phyloP scores from a whole-genome alignment of 2,329 filamentous ascomycete genomes.

The Coccinonectria pachysandricola region DNA sequence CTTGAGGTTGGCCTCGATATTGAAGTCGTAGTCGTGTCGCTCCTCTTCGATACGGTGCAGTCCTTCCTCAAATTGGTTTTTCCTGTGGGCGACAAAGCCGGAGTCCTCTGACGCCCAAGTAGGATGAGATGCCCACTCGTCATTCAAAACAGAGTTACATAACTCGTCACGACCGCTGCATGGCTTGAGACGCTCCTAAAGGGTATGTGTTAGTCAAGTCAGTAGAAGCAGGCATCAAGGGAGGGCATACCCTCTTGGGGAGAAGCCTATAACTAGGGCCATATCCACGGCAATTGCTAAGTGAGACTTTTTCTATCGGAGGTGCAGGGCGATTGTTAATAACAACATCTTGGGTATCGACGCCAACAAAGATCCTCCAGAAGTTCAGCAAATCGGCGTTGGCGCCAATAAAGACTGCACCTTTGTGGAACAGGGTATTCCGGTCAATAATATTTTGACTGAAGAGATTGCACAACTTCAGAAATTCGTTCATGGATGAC shows the following conservation, averaged over 20 bases:
- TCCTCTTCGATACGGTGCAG: slow-evolving; percentile 96
- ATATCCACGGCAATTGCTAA: slow-evolving; percentile 91
- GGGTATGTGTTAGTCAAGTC: slow-evolving; percentile 8
- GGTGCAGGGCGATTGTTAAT: slow-evolving; percentile 70
- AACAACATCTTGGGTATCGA: slow-evolving; percentile 64
- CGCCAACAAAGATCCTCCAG: slow-evolving; percentile 76
- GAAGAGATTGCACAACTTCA: slow-evolving; percentile 94
- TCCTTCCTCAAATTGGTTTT: slow-evolving; percentile 90
- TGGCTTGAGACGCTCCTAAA: slow-evolving; percentile 69
- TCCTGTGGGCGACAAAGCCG: slow-evolving; percentile 93
- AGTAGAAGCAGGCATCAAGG: no score
- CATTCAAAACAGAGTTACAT: slow-evolving; percentile 86
- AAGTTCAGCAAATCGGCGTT: slow-evolving; percentile 82
- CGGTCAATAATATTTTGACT: slow-evolving; percentile 87
- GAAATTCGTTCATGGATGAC: slow-evolving; percentile 84
- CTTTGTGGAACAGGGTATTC: slow-evolving; percentile 71
- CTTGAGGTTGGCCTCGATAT: slow-evolving; percentile 89
- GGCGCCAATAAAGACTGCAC: slow-evolving; percentile 73
- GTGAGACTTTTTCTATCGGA: slow-evolving; percentile 71
- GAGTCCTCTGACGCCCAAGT: slow-evolving; percentile 98
- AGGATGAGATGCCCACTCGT: slow-evolving; percentile 96
- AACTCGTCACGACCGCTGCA: slow-evolving; percentile 94
- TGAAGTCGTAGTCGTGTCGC: slow-evolving; percentile 96
- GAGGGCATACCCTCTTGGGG: slow-evolving; percentile 57
- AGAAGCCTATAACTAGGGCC: slow-evolving; percentile 91